phyloP scores from a whole-genome alignment of 345 rosid species.

The Draba incana region DNA sequence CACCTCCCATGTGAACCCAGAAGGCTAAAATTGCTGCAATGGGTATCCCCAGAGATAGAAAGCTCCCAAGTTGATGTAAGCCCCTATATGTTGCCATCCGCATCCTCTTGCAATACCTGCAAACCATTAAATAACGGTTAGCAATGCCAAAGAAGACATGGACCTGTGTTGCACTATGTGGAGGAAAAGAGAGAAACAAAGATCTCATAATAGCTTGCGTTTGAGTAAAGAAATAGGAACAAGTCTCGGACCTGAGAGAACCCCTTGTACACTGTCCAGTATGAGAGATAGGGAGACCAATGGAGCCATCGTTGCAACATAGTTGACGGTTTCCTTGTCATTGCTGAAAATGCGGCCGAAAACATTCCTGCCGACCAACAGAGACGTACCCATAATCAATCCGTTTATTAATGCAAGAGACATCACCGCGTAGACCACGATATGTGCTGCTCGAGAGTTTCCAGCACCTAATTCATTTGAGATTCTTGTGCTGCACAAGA shows the following conservation, averaged over 20 bases:
- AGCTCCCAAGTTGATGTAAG: constrained; percentile 72
- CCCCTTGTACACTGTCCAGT: constrained; percentile 66
- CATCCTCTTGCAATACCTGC: constrained; percentile 83
- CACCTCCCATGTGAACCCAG: constrained; percentile 55
- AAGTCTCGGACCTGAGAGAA: constrained; percentile 59
- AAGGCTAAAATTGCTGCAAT: constrained; percentile 61
- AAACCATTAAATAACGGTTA: constrained; percentile 4
- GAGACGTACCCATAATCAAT: constrained; percentile 45
- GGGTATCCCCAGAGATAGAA: constrained; percentile 70
- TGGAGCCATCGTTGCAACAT: constrained; percentile 74
- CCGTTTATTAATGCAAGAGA: constrained; percentile 49
- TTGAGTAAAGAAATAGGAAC: constrained; percentile 10
- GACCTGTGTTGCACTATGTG: constrained; percentile 1
- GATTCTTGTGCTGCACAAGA: constrained; percentile 44
- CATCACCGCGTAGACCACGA: constrained; percentile 50
- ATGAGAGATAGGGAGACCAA: constrained; percentile 62
- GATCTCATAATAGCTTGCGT: background rate
- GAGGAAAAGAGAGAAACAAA: no score
- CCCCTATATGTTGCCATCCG: constrained; percentile 89
- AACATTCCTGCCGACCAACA: constrained; percentile 48
- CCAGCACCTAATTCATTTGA: constrained; percentile 91
- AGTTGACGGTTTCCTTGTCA: constrained; percentile 65
- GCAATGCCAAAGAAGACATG: background rate
- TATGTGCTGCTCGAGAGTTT: constrained; percentile 53
- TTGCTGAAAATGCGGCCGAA: constrained; percentile 76